phyloP scores from a whole-genome alignment of 1,284 basidiomycete genomes.

The Cryptococcus sp. region DNA sequence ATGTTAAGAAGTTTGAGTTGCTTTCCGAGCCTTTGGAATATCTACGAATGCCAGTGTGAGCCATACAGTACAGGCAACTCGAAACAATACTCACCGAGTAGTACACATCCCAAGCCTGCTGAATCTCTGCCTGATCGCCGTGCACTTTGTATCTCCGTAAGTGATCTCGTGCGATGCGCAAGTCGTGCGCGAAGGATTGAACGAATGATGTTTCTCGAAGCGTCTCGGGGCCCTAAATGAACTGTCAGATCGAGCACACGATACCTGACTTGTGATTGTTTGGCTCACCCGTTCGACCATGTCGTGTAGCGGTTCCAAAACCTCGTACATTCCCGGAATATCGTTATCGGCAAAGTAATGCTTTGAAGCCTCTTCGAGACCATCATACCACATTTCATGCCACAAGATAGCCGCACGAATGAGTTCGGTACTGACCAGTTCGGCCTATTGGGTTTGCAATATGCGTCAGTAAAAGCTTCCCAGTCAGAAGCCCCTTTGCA shows the following conservation, averaged over 20 bases:
- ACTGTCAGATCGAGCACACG: not conserved
- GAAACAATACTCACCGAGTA: constrained; percentile 61
- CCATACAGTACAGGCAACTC: not conserved
- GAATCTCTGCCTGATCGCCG: constrained; percentile 85
- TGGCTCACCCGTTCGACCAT: constrained; percentile 78
- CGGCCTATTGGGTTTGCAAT: constrained; percentile 61
- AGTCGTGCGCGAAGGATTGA: constrained; percentile 91
- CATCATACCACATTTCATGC: constrained; percentile 99
- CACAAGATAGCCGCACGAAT: constrained; percentile 98
- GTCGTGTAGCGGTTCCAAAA: constrained; percentile 90
- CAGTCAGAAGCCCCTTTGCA: constrained; percentile 1
- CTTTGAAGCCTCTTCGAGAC: constrained; percentile 94
- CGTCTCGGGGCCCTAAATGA: constrained; percentile 79
- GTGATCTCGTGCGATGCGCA: constrained; percentile 91
- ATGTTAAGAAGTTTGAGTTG: constrained; percentile 87
- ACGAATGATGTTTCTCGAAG: constrained; percentile 93
- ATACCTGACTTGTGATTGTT: not conserved
- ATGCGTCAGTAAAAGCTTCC: not conserved
- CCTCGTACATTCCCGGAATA: constrained; percentile 97
- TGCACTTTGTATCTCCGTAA: constrained; percentile 83
- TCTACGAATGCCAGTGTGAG: constrained; percentile 56
- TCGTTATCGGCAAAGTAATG: constrained; percentile 98
- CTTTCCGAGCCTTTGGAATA: constrained; percentile 96
- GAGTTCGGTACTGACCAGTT: constrained; percentile 89
- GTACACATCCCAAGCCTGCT: constrained; percentile 99